Base-by-base conservation (phyloP, 306 rosid genomes). In the Fagus sylvatica region DNA sequence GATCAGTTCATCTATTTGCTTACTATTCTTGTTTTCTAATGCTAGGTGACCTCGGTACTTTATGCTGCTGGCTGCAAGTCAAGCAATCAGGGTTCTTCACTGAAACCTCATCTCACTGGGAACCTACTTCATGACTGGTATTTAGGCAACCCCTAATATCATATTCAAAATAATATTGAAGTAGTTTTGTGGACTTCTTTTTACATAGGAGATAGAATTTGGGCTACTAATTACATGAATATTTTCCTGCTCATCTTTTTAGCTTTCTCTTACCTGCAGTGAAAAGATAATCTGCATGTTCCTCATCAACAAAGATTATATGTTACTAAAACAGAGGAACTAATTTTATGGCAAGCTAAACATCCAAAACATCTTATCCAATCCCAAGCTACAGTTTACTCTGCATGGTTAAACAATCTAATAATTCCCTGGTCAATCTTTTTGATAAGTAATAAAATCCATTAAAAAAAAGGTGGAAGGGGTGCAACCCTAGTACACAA, bases 111-210 rank as follows among this genome's bases (percentile, higher is more conserved):
- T 85, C 69, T 89, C 83, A 82, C 91, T 6, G 96, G 91, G 66
- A 83, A 90, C 79, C 83, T 96, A 54, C 81, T 96, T 76, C 83
- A 91, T 33, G 96, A 93, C 84, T 96, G 98, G 99, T 93, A 96
- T 68, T 76, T 81, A 1, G 17, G 40, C n/a, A 78, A 64, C 75
- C 53, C 53, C 61, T 36, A 77, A 32, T 28, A 36, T 32, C 64
- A 77, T 75, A 54, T 82, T 79, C 43, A 8, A 49, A 75, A 53
- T 54, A 69, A 68, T 9, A 53, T 41, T 53, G 40, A 40, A 22
- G 36, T 37, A 62, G 17, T 48, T 72, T 19, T 2, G 32, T 48
- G 66, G 51, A 59, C 15, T 42, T 48, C 49, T 61, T 1, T n/a
- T 66, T 66, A 3, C 9, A 16, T 3, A 66, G 49, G 48, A 66